phyloP scores from a whole-genome alignment of 2,329 filamentous ascomycete species.

The Rosellinia necatrix region DNA sequence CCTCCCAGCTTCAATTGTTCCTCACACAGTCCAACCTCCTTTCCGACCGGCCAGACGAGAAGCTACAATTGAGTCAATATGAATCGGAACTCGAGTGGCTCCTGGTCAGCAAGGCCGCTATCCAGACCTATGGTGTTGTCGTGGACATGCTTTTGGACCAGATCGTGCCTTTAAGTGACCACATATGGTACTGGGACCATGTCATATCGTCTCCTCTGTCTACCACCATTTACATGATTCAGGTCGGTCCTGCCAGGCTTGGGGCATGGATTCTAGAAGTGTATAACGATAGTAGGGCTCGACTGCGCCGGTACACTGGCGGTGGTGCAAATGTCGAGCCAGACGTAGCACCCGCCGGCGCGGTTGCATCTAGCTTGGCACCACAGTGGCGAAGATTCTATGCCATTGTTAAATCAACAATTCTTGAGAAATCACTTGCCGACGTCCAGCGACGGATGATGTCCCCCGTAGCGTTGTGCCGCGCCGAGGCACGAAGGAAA shows the following conservation, averaged over 20 bases:
- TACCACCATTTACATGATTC: slow-evolving; percentile 81
- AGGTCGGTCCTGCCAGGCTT: slow-evolving; percentile 78
- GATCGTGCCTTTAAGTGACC: slow-evolving; percentile 80
- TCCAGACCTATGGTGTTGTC: slow-evolving; percentile 85
- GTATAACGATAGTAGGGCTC: slow-evolving; percentile 62
- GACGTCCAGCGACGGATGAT: slow-evolving; percentile 74
- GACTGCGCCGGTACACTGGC: slow-evolving; percentile 46
- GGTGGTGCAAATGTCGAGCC: slow-evolving; percentile 38
- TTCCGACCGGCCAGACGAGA: slow-evolving; percentile 37
- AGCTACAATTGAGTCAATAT: slow-evolving; percentile 51
- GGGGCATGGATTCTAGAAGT: slow-evolving; percentile 75
- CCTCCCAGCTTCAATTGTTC: slow-evolving; percentile 63
- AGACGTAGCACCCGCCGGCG: slow-evolving; percentile 32
- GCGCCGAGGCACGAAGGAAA: slow-evolving; percentile 76
- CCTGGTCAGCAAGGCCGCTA: slow-evolving; percentile 84
- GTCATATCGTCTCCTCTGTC: slow-evolving; percentile 78
- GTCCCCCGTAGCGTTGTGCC: slow-evolving; percentile 76
- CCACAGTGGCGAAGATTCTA: slow-evolving; percentile 75
- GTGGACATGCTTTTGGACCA: slow-evolving; percentile 79
- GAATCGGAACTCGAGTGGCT: slow-evolving; percentile 88
- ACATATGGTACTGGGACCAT: slow-evolving; percentile 96
- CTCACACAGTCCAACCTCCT: slow-evolving; percentile 67
- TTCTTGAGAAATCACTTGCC: slow-evolving; percentile 71
- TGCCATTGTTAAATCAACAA: slow-evolving; percentile 74
- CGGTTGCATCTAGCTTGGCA: slow-evolving; percentile 48